Conservation (phyloP, 1,139 yeast genomes). For the Lodderomyces elongisporus region DNA sequence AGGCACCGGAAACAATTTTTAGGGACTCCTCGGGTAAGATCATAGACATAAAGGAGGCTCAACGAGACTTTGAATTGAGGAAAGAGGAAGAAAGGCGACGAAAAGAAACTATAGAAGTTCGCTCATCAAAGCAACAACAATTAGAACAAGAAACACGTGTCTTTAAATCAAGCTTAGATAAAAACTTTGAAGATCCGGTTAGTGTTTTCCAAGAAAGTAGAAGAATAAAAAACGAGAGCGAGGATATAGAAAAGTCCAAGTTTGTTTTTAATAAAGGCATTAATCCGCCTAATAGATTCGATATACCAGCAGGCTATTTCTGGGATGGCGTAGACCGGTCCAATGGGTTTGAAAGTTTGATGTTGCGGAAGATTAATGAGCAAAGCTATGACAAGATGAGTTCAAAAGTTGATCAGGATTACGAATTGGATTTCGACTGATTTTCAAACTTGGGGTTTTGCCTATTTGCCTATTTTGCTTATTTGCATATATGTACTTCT, state of each 20-base stretch:
- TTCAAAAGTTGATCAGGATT: slow-evolving; percentile 18
- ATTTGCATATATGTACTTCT: no score
- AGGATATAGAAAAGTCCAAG: slow-evolving; percentile 21
- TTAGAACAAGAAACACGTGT: slow-evolving; percentile 29
- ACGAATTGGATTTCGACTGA: slow-evolving; percentile 25
- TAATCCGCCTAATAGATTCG: slow-evolving; percentile 67
- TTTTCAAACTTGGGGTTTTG: no score
- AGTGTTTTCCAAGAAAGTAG: slow-evolving; percentile 29
- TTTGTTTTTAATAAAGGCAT: slow-evolving; percentile 42
- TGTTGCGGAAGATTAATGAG: slow-evolving; percentile 55
- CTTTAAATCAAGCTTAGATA: slow-evolving; percentile 14
- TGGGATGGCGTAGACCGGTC: slow-evolving; percentile 96
- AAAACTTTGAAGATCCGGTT: slow-evolving; percentile 68
- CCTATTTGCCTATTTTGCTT: no score
- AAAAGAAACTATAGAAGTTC: slow-evolving; percentile 6
- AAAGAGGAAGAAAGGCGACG: slow-evolving; percentile 19
- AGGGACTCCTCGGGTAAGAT: slow-evolving; percentile 39
- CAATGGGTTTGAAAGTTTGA: slow-evolving; percentile 76
- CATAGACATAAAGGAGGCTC: slow-evolving; percentile 26
- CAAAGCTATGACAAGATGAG: slow-evolving; percentile 19
- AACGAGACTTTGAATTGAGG: slow-evolving; percentile 32
- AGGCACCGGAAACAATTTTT: slow-evolving; percentile 31
- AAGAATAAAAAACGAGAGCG: slow-evolving; percentile 27
- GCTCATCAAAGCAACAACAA: slow-evolving; percentile 11
- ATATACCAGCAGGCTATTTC: slow-evolving; percentile 69